These are phyloP conservation scores for Coemansia sp. DNA, from an alignment of 192 early-diverging fungal genomes.

Conservation along the genomic window DNA sequence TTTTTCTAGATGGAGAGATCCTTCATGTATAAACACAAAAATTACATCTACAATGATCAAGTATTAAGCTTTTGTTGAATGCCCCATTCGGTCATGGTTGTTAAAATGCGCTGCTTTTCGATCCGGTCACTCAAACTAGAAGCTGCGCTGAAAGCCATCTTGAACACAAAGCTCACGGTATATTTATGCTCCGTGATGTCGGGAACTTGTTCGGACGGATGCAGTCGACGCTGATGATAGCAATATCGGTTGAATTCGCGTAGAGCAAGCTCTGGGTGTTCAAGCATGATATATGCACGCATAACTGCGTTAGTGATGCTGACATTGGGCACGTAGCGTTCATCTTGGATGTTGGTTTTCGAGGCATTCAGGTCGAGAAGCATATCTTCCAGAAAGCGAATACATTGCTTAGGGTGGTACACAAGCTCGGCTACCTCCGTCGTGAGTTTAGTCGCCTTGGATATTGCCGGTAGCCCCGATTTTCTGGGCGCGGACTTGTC, in stretches of 20 bases:
- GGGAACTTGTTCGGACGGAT: constrained; percentile 16
- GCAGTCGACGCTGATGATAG: constrained; percentile 21
- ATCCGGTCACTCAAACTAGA: constrained; percentile 5
- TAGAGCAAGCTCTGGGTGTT: constrained; percentile 18
- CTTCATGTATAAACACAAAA: too few species aligned
- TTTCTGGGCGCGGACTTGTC: not conserved
- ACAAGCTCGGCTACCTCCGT: constrained; percentile 14
- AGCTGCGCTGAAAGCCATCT: constrained; percentile 36
- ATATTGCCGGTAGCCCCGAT: constrained; percentile 23
- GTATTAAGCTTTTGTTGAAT: not conserved
- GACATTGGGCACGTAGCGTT: constrained; percentile 20
- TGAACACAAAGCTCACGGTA: constrained; percentile 20
- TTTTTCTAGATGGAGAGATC: too few species aligned
- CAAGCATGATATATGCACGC: constrained; percentile 35
- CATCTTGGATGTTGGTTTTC: constrained; percentile 7
- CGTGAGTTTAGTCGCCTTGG: not conserved
- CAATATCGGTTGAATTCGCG: constrained; percentile 47
- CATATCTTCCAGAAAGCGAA: constrained; percentile 40
- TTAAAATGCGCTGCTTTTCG: constrained; percentile 12
- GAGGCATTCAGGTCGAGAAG: constrained; percentile 21
- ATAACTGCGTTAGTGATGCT: constrained; percentile 44
- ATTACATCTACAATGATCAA: not conserved
- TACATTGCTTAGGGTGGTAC: constrained; percentile 39
- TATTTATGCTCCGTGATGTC: constrained; percentile 18
- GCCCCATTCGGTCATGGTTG: constrained; percentile 31